Conservation (phyloP, 2,329 filamentous ascomycete genomes). For the Cladosporium sp. region DNA sequence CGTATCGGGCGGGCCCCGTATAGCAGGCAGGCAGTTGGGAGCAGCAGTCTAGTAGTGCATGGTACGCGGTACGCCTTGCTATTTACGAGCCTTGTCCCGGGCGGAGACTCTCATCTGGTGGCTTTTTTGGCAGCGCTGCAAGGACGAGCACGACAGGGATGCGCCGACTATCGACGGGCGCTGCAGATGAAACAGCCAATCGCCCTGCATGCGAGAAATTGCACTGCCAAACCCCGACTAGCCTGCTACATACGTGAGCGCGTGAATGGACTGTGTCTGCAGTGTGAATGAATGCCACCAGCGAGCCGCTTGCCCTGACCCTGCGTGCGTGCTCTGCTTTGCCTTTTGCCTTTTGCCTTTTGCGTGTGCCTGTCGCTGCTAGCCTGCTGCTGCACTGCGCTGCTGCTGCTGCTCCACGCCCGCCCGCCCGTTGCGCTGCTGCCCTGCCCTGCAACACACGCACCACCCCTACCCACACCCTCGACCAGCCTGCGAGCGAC, state of each 20-base stretch:
- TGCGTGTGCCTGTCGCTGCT: background rate
- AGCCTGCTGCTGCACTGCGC: background rate
- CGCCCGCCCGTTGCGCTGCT: background rate
- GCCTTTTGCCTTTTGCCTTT: background rate
- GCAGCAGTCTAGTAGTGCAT: background rate
- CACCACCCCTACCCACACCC: constrained; percentile 1
- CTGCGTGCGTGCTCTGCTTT: background rate
- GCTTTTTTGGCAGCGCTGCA: background rate
- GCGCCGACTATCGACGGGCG: constrained; percentile 8
- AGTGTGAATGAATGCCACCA: background rate
- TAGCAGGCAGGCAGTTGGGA: background rate
- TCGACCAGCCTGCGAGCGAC: background rate
- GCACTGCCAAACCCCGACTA: background rate
- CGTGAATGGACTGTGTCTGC: background rate
- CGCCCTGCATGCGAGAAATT: constrained; percentile 18
- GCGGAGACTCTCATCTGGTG: background rate
- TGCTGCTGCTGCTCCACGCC: background rate
- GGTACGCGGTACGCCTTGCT: background rate
- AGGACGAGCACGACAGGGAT: constrained; percentile 9
- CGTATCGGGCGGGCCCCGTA: constrained; percentile 6
- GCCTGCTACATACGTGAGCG: background rate
- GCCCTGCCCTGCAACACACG: constrained; percentile 6
- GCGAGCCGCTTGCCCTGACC: constrained; percentile 5
- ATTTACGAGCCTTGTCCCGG: constrained; percentile 17
- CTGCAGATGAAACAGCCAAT: constrained; percentile 14